Evolutionary conservation across 2,329 filamentous ascomycete species (phyloP), one percentile per base, ranked within the genome.

Genomic region (Fusarium palustre): DNA sequence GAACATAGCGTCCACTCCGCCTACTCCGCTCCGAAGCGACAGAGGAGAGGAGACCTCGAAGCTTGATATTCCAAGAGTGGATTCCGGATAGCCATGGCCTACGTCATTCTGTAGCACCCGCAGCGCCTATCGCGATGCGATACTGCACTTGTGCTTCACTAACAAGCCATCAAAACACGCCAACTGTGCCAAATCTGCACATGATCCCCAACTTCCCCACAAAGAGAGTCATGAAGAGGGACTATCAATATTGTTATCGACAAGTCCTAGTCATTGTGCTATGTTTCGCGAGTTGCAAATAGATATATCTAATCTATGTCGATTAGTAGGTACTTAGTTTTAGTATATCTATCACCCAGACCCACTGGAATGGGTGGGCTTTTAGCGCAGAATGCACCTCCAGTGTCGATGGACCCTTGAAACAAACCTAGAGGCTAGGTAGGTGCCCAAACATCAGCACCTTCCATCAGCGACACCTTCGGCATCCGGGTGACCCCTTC

Each of bases 81-180:
- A 66, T 55, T 65, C 30, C 22, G n/a, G 18, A 49, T 49, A 49
- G 56, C 55, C 59, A 28, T 45, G 68, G 55, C 62, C 65, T 75
- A 75, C 73, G 73, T 75, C 73, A 75, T 74, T 61, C 25, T 47
- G 68, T 72, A 74, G 65, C 62, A 52, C 60, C 43, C 56, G 48
- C 64, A 58, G 49, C 68, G 64, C 64, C 59, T 60, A 70, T 70
- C 64, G 55, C 59, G 59, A 65, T 66, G 15, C 55, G 62, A 66
- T 53, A 55, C 59, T 68, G 59, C 59, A 69, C 24, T 55, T 38
- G 52, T 55, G 54, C 60, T 63, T 67, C 60, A 66, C 28, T 54
- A 45, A 56, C 33, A 38, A 59, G 42, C 56, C 43, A 46, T 55
- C 41, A 25, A 49, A 39, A 49, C 25, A 54, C 28, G 49, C 56